These are phyloP conservation scores for Lactifluus piperatus DNA, from an alignment of 768 basidiomycete genomes.

Conservation along the genomic window DNA sequence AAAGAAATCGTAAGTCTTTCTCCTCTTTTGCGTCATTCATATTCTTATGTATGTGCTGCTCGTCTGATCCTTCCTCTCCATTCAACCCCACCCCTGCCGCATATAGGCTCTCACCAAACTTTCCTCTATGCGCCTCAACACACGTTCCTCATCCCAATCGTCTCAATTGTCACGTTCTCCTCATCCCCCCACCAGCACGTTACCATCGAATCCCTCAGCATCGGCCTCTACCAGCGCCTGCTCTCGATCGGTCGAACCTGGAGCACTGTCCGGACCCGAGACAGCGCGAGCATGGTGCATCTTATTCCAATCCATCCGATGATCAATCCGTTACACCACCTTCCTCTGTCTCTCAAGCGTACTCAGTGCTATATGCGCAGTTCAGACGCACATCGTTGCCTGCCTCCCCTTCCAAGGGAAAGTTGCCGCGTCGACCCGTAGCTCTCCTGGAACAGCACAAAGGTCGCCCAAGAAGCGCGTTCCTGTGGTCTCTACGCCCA, in stretches of 20 bases:
- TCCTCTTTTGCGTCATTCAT: conserved; percentile 5
- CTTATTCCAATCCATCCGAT: conserved; percentile 29
- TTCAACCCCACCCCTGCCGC: not conserved
- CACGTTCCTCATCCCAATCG: conserved; percentile 40
- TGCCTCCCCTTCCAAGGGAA: conserved; percentile 33
- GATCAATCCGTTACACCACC: conserved; percentile 34
- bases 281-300: conserved; percentile 50
- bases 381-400: conserved; percentile 43
- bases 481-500: conserved; percentile 29
- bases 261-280: conserved; percentile 59
- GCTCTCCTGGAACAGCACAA: conserved; percentile 34
- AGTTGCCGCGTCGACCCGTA: conserved; percentile 18
- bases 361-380: conserved; percentile 25
- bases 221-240: conserved; percentile 25
- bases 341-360: conserved; percentile 21
- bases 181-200: conserved; percentile 14
- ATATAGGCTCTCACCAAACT: conserved; percentile 37
- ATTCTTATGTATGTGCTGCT: not conserved
- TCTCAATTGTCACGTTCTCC: conserved; percentile 33
- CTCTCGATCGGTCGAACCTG: conserved; percentile 25
- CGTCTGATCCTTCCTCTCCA: no score
- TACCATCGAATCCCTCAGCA: conserved; percentile 27
- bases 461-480: conserved; percentile 36
- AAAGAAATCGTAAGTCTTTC: conserved; percentile 54
- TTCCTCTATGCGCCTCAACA: conserved; percentile 45